Evolutionary conservation across 495 filamentous ascomycete genomes (phyloP).

Genomic region (Xylaria castorea): DNA sequence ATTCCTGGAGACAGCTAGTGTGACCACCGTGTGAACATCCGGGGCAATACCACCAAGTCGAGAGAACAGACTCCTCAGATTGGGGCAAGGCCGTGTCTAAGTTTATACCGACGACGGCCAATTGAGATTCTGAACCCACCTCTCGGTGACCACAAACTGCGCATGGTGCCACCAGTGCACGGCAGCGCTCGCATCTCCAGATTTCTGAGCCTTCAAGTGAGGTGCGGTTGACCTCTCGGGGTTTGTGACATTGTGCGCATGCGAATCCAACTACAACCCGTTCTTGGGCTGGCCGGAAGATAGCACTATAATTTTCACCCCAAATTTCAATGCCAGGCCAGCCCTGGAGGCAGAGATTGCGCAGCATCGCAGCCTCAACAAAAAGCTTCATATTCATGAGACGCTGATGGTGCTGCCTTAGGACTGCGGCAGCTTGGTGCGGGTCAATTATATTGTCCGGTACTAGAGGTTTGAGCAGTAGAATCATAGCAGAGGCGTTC

Average conservation of each 20-base stretch:
- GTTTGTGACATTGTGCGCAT: constrained; percentile 60
- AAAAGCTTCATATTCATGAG: constrained; percentile 70
- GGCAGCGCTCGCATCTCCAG: constrained; percentile 59
- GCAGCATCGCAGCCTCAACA: constrained; percentile 70
- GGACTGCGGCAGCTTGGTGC: constrained; percentile 58
- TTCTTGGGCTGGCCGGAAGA: constrained; percentile 64
- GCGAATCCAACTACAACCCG: constrained; percentile 53
- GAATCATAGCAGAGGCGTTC: constrained; percentile 58
- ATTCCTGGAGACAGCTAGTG: constrained; percentile 68
- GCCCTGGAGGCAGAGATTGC: constrained; percentile 65
- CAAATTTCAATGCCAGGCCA: constrained; percentile 53
- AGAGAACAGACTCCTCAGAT: constrained; percentile 39
- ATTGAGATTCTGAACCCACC: constrained; percentile 31
- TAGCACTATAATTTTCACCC: constrained; percentile 61
- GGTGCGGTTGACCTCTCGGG: constrained; percentile 57
- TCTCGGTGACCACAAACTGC: constrained; percentile 54
- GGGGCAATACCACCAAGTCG: constrained; percentile 73
- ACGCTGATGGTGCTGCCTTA: constrained; percentile 69
- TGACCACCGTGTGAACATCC: constrained; percentile 80
- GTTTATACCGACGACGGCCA: constrained; percentile 34
- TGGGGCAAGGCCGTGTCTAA: constrained; percentile 35
- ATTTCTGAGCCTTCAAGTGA: constrained; percentile 36
- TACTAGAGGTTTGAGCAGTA: constrained; percentile 58
- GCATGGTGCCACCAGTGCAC: constrained; percentile 50
- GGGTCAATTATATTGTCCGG: constrained; percentile 55